Percentiles rank a stretch among this genome's conserved stretches.
Evolutionary conservation across 139 green algal species (phyloP).

Genomic region (Diplosphaera chodatii): DNA sequence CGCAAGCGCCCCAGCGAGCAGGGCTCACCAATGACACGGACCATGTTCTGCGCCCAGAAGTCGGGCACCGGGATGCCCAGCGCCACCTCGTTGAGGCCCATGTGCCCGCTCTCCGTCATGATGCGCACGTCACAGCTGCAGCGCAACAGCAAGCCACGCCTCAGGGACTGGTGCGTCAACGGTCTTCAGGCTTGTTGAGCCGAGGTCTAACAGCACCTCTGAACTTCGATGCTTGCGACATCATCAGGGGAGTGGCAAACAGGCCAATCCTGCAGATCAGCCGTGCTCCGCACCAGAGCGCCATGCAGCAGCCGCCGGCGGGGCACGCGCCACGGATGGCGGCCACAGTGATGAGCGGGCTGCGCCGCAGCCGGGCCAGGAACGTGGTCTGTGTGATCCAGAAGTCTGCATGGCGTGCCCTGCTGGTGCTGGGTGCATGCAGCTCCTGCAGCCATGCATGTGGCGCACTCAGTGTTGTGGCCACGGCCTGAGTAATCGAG

Average conservation of each 20-base stretch:
- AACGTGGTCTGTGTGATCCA: slow-evolving; percentile 74
- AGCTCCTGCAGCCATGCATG: slow-evolving; percentile 73
- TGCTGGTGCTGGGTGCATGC: slow-evolving; percentile 67
- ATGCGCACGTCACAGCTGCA: slow-evolving; percentile 86
- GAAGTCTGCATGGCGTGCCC: slow-evolving; percentile 54
- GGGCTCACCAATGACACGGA: slow-evolving; percentile 19
- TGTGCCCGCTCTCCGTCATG: slow-evolving; percentile 57
- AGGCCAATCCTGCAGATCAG: too few relatives aligned
- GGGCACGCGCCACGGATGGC: slow-evolving; percentile 85
- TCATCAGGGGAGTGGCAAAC: too few relatives aligned
- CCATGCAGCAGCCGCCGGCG: too few relatives aligned
- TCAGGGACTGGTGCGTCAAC: too few relatives aligned
- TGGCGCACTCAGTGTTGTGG: too few relatives aligned
- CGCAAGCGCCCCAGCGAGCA: too few relatives aligned
- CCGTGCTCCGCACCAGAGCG: too few relatives aligned
- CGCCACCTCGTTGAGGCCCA: slow-evolving; percentile 76
- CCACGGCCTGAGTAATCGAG: too few relatives aligned
- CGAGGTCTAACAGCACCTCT: too few relatives aligned
- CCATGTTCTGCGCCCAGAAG: slow-evolving; percentile 75
- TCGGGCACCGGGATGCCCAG: slow-evolving; percentile 84
- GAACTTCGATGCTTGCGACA: too few relatives aligned
- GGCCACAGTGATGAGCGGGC: slow-evolving; percentile 68
- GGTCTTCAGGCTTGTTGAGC: too few relatives aligned
- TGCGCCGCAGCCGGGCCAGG: slow-evolving; percentile 58
- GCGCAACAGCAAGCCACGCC: slow-evolving; percentile 76